Percentiles rank a stretch among this genome's conserved stretches.
phyloP scores from a whole-genome alignment of 192 early-diverging fungal species.

The Globomyces pollinis-pini region DNA sequence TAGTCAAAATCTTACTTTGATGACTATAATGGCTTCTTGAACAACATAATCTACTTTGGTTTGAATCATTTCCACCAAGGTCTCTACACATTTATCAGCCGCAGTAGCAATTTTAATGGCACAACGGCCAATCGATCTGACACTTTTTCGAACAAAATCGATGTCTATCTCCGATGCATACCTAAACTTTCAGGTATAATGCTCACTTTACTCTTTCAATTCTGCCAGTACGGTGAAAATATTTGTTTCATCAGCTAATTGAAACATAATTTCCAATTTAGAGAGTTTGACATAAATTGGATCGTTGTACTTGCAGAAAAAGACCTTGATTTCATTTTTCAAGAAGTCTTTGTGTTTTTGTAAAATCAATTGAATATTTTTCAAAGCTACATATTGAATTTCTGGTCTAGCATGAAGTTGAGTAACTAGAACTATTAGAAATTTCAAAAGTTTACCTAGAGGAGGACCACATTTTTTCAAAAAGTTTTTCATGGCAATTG shows the following conservation, averaged over 20 bases:
- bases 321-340: constrained; percentile 91
- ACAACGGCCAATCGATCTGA: constrained; percentile 91
- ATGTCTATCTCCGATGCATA: constrained; percentile 96
- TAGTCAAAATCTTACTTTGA: too few species aligned
- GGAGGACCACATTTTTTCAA: constrained; percentile 77
- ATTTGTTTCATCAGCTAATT: constrained; percentile 74
- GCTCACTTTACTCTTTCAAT: constrained; percentile 67
- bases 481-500: constrained; percentile 63
- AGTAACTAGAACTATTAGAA: constrained; percentile 69
- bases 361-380: constrained; percentile 92
- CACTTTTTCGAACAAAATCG: constrained; percentile 95
- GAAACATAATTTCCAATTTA: constrained; percentile 92
- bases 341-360: constrained; percentile 85
- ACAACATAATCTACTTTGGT: constrained; percentile 99
- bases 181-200: constrained; percentile 13
- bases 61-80: constrained; percentile 82
- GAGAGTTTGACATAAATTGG: constrained; percentile 97
- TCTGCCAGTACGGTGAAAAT: constrained; percentile 84
- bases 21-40: constrained; percentile 96
- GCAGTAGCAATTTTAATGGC: constrained; percentile 90
- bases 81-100: constrained; percentile 80
- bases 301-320: constrained; percentile 99
- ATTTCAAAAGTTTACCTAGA: too few species aligned
- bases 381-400: constrained; percentile 93
- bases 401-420: constrained; percentile 82